Evolutionary conservation across 1,139 yeast species (phyloP).

Genomic region (Suhomyces bribrorum): DNA sequence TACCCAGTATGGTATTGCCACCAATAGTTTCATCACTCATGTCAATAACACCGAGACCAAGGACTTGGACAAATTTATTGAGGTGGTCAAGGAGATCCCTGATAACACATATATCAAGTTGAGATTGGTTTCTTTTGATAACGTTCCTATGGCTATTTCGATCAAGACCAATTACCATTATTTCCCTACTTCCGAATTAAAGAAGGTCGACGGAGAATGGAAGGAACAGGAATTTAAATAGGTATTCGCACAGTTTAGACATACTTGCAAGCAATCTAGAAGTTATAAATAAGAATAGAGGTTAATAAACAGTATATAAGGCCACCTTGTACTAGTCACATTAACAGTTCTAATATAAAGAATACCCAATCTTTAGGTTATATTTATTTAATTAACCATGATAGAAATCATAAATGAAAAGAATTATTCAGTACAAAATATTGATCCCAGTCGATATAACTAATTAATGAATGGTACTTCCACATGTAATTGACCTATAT

Average conservation of each 20-base stretch:
- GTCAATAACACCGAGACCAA: slow-evolving; percentile 77
- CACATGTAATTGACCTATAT: no score
- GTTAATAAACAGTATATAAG: no score
- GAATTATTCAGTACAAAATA: no score
- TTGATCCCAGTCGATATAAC: no score
- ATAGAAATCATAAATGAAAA: no score
- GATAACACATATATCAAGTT: slow-evolving; percentile 81
- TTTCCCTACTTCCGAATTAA: slow-evolving; percentile 78
- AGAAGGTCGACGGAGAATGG: slow-evolving; percentile 52
- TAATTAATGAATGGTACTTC: no score
- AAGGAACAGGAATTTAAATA: slow-evolving; percentile 37
- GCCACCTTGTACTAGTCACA: no score
- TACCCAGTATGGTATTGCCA: slow-evolving; percentile 74
- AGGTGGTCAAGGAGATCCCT: slow-evolving; percentile 63
- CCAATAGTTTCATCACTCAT: slow-evolving; percentile 85
- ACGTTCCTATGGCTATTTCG: slow-evolving; percentile 81
- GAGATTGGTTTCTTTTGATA: slow-evolving; percentile 80
- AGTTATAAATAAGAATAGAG: no score
- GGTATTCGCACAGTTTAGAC: not conserved
- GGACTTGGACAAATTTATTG: slow-evolving; percentile 63
- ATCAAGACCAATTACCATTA: slow-evolving; percentile 88
- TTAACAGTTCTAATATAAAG: no score
- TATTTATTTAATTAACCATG: no score
- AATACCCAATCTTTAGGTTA: no score
- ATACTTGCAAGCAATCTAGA: not conserved